Conservation (phyloP, 352 stramenopile species). For the Aphanomyces invadans region DNA sequence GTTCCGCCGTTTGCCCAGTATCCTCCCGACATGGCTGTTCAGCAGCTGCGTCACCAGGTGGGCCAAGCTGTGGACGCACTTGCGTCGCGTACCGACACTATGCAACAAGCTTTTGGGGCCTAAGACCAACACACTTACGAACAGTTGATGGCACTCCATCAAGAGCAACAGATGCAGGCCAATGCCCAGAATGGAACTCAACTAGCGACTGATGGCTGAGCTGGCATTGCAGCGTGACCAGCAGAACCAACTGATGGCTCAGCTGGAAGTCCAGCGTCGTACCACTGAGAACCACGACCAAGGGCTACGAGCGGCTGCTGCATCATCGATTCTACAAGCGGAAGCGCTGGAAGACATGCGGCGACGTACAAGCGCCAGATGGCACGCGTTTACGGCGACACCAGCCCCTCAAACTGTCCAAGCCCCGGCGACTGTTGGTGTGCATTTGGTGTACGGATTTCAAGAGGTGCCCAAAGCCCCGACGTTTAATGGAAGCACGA, state of each 20-base stretch:
- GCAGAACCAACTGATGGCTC: neutral
- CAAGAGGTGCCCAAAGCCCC: constrained; percentile 8
- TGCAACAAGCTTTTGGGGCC: neutral
- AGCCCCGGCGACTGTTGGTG: neutral
- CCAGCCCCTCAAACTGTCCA: neutral
- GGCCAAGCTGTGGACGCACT: neutral
- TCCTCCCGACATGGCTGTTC: neutral
- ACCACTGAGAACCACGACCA: neutral
- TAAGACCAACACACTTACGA: neutral
- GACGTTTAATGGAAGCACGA: constrained; percentile 9
- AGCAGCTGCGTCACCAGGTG: neutral
- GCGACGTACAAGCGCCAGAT: neutral
- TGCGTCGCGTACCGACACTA: neutral
- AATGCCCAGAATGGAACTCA: neutral
- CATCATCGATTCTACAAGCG: neutral
- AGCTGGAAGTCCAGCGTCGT: neutral
- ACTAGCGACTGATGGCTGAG: neutral
- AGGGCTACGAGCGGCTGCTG: neutral
- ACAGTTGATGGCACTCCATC: neutral
- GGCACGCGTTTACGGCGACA: neutral
- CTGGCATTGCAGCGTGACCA: neutral
- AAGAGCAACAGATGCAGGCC: neutral
- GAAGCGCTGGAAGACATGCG: constrained; percentile 1
- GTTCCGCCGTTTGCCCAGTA: neutral
- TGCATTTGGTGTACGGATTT: constrained; percentile 1